Conservation (phyloP, 108 stramenopile genomes). For the Cyclotella atomus region DNA sequence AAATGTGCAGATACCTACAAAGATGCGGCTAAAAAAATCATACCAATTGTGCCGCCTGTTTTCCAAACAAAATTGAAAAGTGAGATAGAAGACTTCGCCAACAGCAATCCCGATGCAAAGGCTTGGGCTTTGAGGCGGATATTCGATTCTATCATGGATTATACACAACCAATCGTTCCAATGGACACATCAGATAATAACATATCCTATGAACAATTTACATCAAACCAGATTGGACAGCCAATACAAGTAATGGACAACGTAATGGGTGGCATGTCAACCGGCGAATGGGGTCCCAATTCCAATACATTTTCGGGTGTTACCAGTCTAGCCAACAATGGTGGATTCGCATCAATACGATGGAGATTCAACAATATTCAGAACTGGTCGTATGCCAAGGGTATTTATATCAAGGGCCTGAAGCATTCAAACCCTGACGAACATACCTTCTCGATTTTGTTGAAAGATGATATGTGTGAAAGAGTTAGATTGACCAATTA, state of each 20-base stretch:
- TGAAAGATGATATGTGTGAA: conserved; percentile 59
- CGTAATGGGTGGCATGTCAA: conserved; percentile 61
- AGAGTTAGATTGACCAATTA: conserved; percentile 51
- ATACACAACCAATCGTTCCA: conserved; percentile 49
- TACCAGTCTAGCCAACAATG: conserved; percentile 61
- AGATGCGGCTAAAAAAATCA: conserved; percentile 45
- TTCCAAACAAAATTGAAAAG: conserved; percentile 21
- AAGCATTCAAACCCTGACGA: conserved; percentile 42
- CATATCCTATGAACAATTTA: conserved; percentile 43
- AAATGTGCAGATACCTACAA: conserved; percentile 47
- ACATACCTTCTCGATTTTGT: conserved; percentile 57
- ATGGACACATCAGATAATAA: neutral
- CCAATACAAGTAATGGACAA: conserved; percentile 56
- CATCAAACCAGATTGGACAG: conserved; percentile 32
- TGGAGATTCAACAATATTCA: conserved; percentile 50
- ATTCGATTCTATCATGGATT: conserved; percentile 57
- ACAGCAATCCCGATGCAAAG: conserved; percentile 29
- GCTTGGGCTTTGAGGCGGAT: conserved; percentile 55
- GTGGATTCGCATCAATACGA: conserved; percentile 60
- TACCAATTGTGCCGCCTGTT: conserved; percentile 27
- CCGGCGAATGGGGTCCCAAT: conserved; percentile 38
- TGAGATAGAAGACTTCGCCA: conserved; percentile 5
- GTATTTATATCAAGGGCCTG: conserved; percentile 49
- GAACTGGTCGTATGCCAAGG: conserved; percentile 59
- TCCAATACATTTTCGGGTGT: conserved; percentile 46